Base-by-base conservation (phyloP, 768 basidiomycete genomes). In the Tremella fuciformis region DNA sequence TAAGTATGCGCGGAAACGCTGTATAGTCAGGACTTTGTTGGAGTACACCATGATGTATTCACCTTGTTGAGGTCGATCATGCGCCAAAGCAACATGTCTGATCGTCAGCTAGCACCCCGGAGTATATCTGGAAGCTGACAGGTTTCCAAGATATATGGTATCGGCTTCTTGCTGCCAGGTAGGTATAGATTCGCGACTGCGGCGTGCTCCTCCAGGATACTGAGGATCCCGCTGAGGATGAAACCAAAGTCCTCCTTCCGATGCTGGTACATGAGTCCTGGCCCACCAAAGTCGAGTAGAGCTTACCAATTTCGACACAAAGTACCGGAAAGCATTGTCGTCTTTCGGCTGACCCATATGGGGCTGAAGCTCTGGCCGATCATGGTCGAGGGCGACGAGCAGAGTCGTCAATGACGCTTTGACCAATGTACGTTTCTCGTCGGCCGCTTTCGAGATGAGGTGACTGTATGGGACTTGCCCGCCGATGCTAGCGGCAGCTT, bases 1-100 rank as follows among this genome's bases (percentile, higher is more conserved):
- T 8, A 93, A 78, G 73, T 86, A 86, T n/a, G 80, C 78, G 19
- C 88, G 84, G 78, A 97, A 93, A 86, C 91, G 92, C 91, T 96
- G 66, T n/a, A 41, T n/a, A 11, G 39, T 58, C 25, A 58, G 46
- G 4, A 11, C 29, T 34, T 34, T 34, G 29, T 22, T 26, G 13
- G 8, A 9, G 18, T 1, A 26, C 2, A 41, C 40, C 34, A 19
- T 9, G 42, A 16, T n/a, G 4, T 19, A 62, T 78, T 34, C 42
- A 91, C 92, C 81, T 90, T 96, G 80, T 98, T 98, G 21, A 90
- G 76, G 63, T 97, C 94, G 39, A 96, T 79, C 76, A 91, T 83
- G 77, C 92, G 89, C 93, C 93, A 97, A 50, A 94, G 69, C 2
- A 80, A 68, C 60, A 79, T 74, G 53, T 78, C 69, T 75, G 49